A percentile compares a stretch with the other conserved stretches of the same genome.
Evolutionary conservation across 140 eudicot species (phyloP).

Genomic region (Oenanthe javanica): DNA sequence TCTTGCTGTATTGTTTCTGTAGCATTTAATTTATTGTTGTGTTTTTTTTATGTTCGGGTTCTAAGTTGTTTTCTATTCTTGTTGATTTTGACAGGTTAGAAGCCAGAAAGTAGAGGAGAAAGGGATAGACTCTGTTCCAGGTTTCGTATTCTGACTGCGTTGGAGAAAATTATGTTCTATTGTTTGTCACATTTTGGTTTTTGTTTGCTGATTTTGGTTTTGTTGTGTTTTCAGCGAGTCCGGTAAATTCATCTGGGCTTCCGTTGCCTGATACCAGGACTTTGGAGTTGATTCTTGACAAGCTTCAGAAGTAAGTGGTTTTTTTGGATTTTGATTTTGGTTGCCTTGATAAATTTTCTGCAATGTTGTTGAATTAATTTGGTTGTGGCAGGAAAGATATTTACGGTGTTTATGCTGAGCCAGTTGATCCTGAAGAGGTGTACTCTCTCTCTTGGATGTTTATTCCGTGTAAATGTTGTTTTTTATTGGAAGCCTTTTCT

Average conservation of each 20-base stretch:
- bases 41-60: slow-evolving; percentile 1
- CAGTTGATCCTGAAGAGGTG: slow-evolving; percentile 99
- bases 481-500: neutral
- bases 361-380: slow-evolving; percentile 14
- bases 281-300: slow-evolving; percentile 69
- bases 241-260: slow-evolving; percentile 28
- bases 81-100: slow-evolving; percentile 47
- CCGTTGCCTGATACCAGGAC: slow-evolving; percentile 59
- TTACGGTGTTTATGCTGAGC: slow-evolving; percentile 95
- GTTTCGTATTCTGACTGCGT: slow-evolving; percentile 19
- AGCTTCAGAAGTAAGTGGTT: slow-evolving; percentile 71
- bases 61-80: slow-evolving; percentile 11
- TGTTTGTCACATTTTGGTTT: neutral
- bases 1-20: slow-evolving; percentile 14
- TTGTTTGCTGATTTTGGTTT: slow-evolving; percentile 13
- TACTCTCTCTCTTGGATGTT: slow-evolving; percentile 8
- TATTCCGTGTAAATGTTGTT: neutral
- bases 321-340: neutral
- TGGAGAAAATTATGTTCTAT: neutral
- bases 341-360: neutral
- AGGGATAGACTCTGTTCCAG: slow-evolving; percentile 47
- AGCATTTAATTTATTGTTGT: slow-evolving; percentile 18
- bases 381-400: slow-evolving; percentile 86
- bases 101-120: slow-evolving; percentile 31
- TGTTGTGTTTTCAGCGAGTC: slow-evolving; percentile 31